These are phyloP conservation scores for Phalaenopsis aphrodite DNA, from an alignment of 106 monocot genomes.

Conservation along the genomic window DNA sequence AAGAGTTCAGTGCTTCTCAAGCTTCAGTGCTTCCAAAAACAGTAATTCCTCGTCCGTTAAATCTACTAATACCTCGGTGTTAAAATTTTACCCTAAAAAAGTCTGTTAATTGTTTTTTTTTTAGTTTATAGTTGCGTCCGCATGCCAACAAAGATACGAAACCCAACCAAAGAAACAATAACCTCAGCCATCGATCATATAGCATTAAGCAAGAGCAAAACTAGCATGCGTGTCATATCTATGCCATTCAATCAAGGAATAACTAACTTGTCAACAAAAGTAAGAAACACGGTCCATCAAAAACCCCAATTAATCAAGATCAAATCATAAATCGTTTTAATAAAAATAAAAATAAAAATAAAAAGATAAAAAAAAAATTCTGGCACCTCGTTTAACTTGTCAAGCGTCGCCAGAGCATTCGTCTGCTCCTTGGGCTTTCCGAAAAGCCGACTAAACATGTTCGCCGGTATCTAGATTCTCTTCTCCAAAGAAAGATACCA, in stretches of 20 bases:
- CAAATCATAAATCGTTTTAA: neutral
- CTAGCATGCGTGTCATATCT: neutral
- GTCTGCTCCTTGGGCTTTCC: conserved; percentile 85
- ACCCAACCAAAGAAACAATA: neutral
- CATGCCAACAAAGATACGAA: neutral
- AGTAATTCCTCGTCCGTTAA: neutral
- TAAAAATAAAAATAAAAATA: neutral
- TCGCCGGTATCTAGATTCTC: neutral
- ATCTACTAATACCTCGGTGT: neutral
- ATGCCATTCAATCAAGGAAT: neutral
- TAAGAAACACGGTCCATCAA: neutral
- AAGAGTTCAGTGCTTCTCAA: neutral
- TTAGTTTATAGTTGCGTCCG: neutral
- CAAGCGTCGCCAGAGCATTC: conserved; percentile 63
- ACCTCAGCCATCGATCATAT: neutral
- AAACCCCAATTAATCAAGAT: neutral
- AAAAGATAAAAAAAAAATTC: neutral
- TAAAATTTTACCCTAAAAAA: neutral
- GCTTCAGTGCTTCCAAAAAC: neutral
- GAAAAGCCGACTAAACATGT: conserved; percentile 62
- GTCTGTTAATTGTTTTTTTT: neutral
- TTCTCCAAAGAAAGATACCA: neutral
- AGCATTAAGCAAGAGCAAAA: neutral
- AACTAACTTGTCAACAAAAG: neutral
- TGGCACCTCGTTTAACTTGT: conserved; percentile 82